phyloP scores from a whole-genome alignment of 768 basidiomycete genomes.

The Gymnopilus dilepis region DNA sequence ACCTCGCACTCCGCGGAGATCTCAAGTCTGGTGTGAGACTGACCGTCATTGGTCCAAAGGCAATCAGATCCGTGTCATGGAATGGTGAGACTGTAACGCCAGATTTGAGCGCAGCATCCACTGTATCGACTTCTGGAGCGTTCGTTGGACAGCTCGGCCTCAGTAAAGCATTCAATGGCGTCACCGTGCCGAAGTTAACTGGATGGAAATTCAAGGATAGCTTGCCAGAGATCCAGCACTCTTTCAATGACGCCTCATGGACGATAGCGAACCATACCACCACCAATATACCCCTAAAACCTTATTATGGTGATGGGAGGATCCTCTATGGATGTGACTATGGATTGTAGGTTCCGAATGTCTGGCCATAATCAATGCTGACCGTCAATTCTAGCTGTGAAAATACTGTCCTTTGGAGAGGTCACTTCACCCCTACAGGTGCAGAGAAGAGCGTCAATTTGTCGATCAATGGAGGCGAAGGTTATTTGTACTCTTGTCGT shows the following conservation, averaged over 20 bases:
- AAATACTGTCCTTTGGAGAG: slow-evolving; percentile 81
- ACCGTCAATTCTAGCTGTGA: slow-evolving; percentile 63
- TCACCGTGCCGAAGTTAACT: slow-evolving; percentile 55
- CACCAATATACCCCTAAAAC: slow-evolving; percentile 74
- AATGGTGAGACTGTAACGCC: slow-evolving; percentile 60
- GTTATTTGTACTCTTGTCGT: too few species aligned
- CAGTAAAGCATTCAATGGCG: slow-evolving; percentile 28
- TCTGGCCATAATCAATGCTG: background rate
- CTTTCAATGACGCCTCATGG: slow-evolving; percentile 72
- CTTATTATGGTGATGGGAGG: slow-evolving; percentile 74
- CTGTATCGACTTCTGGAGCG: slow-evolving; percentile 45
- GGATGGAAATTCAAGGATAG: slow-evolving; percentile 81
- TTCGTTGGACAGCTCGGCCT: slow-evolving; percentile 55
- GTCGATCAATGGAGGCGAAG: slow-evolving; percentile 82
- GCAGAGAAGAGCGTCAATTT: slow-evolving; percentile 69
- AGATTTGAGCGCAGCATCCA: slow-evolving; percentile 35
- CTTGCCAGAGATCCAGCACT: slow-evolving; percentile 66
- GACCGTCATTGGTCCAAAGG: slow-evolving; percentile 65
- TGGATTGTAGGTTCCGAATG: slow-evolving; percentile 65
- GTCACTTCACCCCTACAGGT: slow-evolving; percentile 73
- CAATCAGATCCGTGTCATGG: slow-evolving; percentile 66
- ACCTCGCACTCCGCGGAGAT: slow-evolving; percentile 71
- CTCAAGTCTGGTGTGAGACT: slow-evolving; percentile 61
- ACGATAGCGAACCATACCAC: slow-evolving; percentile 68
- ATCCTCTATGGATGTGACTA: slow-evolving; percentile 90